Evolutionary conservation across 139 green algal species (phyloP).

Genomic region (Microglena sp.): DNA sequence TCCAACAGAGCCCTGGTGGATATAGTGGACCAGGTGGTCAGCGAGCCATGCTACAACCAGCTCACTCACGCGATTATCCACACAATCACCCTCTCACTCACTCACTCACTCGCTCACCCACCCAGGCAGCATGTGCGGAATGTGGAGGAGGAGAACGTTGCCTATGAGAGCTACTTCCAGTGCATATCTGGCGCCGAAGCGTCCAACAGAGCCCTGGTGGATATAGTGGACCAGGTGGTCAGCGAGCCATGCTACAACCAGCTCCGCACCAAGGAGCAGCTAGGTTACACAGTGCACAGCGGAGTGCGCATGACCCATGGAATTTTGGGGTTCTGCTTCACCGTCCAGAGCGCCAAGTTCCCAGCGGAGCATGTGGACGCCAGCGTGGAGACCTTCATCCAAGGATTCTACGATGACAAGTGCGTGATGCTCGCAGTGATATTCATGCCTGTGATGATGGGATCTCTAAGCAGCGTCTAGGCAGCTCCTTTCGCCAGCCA

Average conservation of each 20-base stretch:
- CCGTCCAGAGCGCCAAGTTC: slow-evolving; percentile 49
- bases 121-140: slow-evolving; percentile 46
- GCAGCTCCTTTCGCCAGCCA: too few relatives aligned
- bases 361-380: slow-evolving; percentile 33
- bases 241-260: slow-evolving; percentile 72
- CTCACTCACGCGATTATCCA: too few relatives aligned
- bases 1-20: slow-evolving; percentile 54
- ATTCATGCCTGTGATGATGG: too few relatives aligned
- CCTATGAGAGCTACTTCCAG: slow-evolving; percentile 73
- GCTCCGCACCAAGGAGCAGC: slow-evolving; percentile 90
- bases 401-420: too few relatives aligned
- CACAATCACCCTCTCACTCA: neutral
- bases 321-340: slow-evolving; percentile 73
- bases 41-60: slow-evolving; percentile 71
- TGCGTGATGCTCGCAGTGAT: too few relatives aligned
- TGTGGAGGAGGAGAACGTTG: slow-evolving; percentile 68
- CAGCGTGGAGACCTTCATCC: slow-evolving; percentile 44
- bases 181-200: slow-evolving; percentile 19
- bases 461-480: too few relatives aligned
- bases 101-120: neutral
- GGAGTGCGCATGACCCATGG: slow-evolving; percentile 68
- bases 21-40: slow-evolving; percentile 53
- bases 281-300: slow-evolving; percentile 67
- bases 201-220: slow-evolving; percentile 37
- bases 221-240: slow-evolving; percentile 59